phyloP scores from a whole-genome alignment of 2,329 filamentous ascomycete species.

The Pseudogymnoascus sp. region DNA sequence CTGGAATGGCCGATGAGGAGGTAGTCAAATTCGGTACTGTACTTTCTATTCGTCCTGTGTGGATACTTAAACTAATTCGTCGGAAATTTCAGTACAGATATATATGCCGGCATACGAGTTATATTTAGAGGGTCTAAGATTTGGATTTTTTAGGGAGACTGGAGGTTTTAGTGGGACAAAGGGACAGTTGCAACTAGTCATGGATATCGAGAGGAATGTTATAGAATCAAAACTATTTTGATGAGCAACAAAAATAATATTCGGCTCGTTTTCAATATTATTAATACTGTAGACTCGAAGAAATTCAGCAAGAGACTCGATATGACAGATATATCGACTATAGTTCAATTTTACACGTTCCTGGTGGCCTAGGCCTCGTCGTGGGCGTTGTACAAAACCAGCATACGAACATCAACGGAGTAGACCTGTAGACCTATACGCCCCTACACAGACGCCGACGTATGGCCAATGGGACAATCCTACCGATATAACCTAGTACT shows the following conservation, averaged over 20 bases:
- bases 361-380: not conserved
- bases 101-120: constrained; percentile 49
- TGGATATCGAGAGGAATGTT: not conserved
- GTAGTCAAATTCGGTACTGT: constrained; percentile 48
- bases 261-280: not conserved
- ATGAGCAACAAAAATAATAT: not conserved
- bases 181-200: constrained; percentile 19
- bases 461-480: too few relatives aligned
- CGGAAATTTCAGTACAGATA: constrained; percentile 41
- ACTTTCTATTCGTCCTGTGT: not conserved
- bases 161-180: constrained; percentile 15
- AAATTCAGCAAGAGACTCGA: not conserved
- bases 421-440: too few relatives aligned
- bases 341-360: not conserved
- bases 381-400: too few relatives aligned
- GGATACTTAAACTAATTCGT: not conserved
- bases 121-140: constrained; percentile 41
- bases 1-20: constrained; percentile 59
- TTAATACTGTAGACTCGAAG: not conserved
- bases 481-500: too few relatives aligned
- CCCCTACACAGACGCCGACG: too few relatives aligned
- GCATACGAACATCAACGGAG: too few relatives aligned
- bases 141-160: constrained; percentile 36
- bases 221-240: not conserved
- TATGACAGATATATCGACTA: not conserved